Evolutionary conservation across 805 yeast species (phyloP), one percentile per base, ranked within the genome.

Genomic region (Lipomyces orientalis): DNA sequence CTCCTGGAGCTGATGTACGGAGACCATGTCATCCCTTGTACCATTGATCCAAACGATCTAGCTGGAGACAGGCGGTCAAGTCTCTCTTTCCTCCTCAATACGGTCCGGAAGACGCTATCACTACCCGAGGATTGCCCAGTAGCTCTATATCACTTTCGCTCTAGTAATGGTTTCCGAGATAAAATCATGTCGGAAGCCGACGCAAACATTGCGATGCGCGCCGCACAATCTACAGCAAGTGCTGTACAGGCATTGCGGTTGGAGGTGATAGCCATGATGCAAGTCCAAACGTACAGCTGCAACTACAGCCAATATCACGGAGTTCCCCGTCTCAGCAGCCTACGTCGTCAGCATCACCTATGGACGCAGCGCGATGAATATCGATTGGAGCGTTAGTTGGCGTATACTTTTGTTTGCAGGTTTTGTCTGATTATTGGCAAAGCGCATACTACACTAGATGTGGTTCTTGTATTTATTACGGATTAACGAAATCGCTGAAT

Each of bases 171-270:
- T 25, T 57, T 59, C 29, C 62, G 67, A 2, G 33, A 37, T 16
- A 67, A 62, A 54, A 63, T 66, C 51, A 34, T 62, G 3, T 63
- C 69, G 3, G 66, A 66, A 57, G 62, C 62, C 6, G 64, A 66
- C 16, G 69, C 66, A 3, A 63, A 60, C 22, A 33, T 58, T 22
- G 58, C 59, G 14, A 49, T 65, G 12, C 60, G 58, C 2, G 29
- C 52, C n/a, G n/a, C n/a, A n/a, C n/a, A n/a, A n/a, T n/a, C n/a
- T n/a, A 35, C 31, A 5, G 33, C 54, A 7, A 43, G 39, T 8
- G 19, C 39, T 1, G n/a, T n/a, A n/a, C n/a, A n/a, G n/a, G 29
- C 33, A 8, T 5, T 52, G 55, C 60, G 61, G 9, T 35, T 64
- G 16, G 67, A 64, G 58, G 67, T 64, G 10, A 29, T 64, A 52